phyloP scores from a whole-genome alignment of 306 rosid genomes.

The Quercus dentata region DNA sequence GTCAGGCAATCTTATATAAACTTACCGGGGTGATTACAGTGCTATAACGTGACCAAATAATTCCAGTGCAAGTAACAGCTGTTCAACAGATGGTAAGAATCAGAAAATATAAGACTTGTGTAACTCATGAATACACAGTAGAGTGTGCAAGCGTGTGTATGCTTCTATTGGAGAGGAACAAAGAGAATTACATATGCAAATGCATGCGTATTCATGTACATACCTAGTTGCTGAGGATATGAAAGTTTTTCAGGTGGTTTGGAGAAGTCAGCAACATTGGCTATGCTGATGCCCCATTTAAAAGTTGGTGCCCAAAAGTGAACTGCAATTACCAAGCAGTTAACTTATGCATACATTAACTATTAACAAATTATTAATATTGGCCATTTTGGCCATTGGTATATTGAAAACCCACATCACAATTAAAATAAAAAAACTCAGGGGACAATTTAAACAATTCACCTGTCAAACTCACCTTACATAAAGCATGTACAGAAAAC shows the following conservation, averaged over 20 bases:
- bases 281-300: slow-evolving; percentile 97
- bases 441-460: not conserved
- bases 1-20: slow-evolving; percentile 12
- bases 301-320: slow-evolving; percentile 99
- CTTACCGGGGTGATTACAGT: slow-evolving; percentile 91
- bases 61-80: slow-evolving; percentile 84
- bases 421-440: not conserved
- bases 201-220: not conserved
- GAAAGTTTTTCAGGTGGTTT: slow-evolving; percentile 92
- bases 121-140: slow-evolving; percentile 12
- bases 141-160: not conserved
- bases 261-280: slow-evolving; percentile 84
- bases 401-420: too few relatives aligned
- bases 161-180: not conserved
- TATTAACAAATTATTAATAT: not conserved
- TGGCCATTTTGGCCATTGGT: too few relatives aligned
- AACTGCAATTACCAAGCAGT: slow-evolving; percentile 48
- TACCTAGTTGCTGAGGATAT: slow-evolving; percentile 94
- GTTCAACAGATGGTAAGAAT: slow-evolving; percentile 25
- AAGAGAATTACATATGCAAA: slow-evolving; percentile 1
- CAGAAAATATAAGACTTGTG: slow-evolving; percentile 11
- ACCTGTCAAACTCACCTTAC: not conserved
- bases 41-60: slow-evolving; percentile 96
- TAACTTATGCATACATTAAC: slow-evolving; percentile 8
- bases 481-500: not conserved